Base-by-base conservation (phyloP, 305 asterid species). In the Vinca major region DNA sequence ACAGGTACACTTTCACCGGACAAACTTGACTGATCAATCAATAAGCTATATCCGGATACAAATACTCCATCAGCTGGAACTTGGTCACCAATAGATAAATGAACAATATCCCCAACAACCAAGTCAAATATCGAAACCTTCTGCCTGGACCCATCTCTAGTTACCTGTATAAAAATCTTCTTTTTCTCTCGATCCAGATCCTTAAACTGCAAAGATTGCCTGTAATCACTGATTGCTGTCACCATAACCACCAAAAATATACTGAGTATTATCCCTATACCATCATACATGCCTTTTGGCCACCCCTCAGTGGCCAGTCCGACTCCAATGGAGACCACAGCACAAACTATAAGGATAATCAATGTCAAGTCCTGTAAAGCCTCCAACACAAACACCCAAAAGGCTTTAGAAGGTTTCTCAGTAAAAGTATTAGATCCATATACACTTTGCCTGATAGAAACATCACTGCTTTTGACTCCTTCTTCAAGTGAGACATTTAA, bases 221-320 rank as follows among this genome's bases (percentile, higher is more conserved):
- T 88, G 84, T 93, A 93, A 75, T 93, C 99, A 80, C 99, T 93
- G 17, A 91, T 70, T 0, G 96, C 97, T 66, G 96, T 93, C 53
- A 93, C 97, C 76, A 84, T 66, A 72, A 91, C 95, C 33, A 93
- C 99, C 68, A 93, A 79, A 77, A 86, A 66, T 75, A 93, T 89
- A 70, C 97, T 91, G 12, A 93, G 78, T 75, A 93, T 75, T 73
- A 93, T 93, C 65, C 99, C 97, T 48, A 93, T 64, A 7, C 97
- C 99, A 70, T 93, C 99, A 72, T 91, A 91, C 58, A 81, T 88
- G 65, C 97, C 97, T 74, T 80, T 88, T 36, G 99, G 99, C 88
- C 89, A 93, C 40, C 99, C 97, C 80, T 93, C 97, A 45, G 99
- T 93, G 70, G 97, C 89, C 77, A 91, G 91, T 75, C 97, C 99